Conservation (phyloP, 305 asterid species). For the Withania somnifera region DNA sequence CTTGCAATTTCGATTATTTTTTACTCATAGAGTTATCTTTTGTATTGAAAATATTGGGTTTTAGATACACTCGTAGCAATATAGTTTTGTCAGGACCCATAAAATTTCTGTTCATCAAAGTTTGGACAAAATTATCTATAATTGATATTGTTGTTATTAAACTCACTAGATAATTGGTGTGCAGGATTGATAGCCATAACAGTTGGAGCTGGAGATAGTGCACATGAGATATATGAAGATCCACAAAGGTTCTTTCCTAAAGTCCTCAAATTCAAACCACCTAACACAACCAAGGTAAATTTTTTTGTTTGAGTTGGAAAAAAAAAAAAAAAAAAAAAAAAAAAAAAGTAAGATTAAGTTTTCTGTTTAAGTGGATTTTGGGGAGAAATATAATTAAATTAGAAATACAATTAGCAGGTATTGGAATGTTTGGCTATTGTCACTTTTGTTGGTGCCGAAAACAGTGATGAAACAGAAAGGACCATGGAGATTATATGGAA, state of each 20-base stretch:
- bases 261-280: constrained; percentile 13
- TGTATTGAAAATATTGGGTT: not conserved
- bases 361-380: not conserved
- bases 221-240: constrained; percentile 22
- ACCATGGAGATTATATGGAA: constrained; percentile 27
- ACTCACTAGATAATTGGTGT: not conserved
- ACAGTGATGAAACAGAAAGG: constrained; percentile 19
- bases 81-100: too few relatives aligned
- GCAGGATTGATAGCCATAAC: constrained; percentile 26
- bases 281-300: not conserved
- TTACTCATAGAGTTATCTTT: too few relatives aligned
- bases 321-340: too few relatives aligned
- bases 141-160: not conserved
- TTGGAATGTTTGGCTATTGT: constrained; percentile 25
- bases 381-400: not conserved
- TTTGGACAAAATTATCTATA: not conserved
- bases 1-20: too few relatives aligned
- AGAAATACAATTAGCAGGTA: not conserved
- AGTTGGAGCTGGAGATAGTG: constrained; percentile 24
- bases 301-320: too few relatives aligned
- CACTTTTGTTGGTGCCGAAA: constrained; percentile 21
- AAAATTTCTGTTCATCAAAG: not conserved
- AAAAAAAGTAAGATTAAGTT: not conserved
- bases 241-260: constrained; percentile 10
- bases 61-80: too few relatives aligned